A percentile compares a stretch with the other conserved stretches of the same genome.
These are phyloP conservation scores for Urochloa ruziziensis DNA, from an alignment of 176 grass and related monocot species.

Conservation along the genomic window DNA sequence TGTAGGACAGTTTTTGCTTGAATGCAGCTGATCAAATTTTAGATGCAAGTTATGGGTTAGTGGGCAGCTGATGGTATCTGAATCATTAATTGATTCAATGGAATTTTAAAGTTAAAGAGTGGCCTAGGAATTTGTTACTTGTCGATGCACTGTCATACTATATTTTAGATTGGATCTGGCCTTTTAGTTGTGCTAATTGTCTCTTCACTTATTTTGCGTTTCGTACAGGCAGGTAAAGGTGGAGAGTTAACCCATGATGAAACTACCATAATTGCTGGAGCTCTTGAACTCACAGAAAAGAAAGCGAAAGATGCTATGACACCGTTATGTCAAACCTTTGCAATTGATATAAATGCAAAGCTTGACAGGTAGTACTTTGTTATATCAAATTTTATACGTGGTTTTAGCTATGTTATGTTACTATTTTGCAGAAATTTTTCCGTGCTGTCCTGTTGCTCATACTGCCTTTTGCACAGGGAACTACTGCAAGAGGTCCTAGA, in stretches of 20 bases:
- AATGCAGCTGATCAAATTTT: not conserved
- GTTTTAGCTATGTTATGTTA: not conserved
- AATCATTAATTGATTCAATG: not conserved
- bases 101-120: not conserved
- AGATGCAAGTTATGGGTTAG: not conserved
- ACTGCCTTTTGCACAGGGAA: conserved; percentile 30
- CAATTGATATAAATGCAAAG: conserved; percentile 90
- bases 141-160: not conserved
- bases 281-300: conserved; percentile 90
- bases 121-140: not conserved
- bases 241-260: conserved; percentile 98
- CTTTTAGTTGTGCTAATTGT: not conserved
- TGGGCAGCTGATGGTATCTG: not conserved
- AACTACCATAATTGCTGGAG: conserved; percentile 96
- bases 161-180: not conserved
- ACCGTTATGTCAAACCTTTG: conserved; percentile 67
- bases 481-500: conserved; percentile 79
- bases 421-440: not conserved
- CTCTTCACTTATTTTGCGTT: not conserved
- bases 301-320: conserved; percentile 91
- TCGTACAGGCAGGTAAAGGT: conserved; percentile 86
- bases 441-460: not conserved
- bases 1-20: not conserved
- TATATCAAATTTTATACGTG: not conserved
- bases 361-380: conserved; percentile 60